These are phyloP conservation scores for Pyrenophora seminiperda DNA, from an alignment of 2,329 filamentous ascomycete genomes.

Conservation along the genomic window DNA sequence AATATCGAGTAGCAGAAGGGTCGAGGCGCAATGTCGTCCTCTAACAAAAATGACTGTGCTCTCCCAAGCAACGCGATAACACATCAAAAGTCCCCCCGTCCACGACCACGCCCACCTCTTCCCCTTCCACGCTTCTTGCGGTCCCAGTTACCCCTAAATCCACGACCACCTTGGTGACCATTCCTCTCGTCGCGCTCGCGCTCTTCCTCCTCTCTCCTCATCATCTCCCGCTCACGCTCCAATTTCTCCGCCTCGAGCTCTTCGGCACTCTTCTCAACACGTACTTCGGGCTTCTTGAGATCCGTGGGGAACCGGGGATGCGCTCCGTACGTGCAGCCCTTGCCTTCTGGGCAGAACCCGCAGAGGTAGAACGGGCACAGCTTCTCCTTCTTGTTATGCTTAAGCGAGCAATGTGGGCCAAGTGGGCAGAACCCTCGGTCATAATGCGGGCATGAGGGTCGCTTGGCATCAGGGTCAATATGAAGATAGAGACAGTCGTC, in stretches of 20 bases:
- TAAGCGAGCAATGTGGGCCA: constrained; percentile 83
- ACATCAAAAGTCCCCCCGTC: constrained; percentile 25
- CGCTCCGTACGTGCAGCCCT: constrained; percentile 75
- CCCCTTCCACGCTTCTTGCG: constrained; percentile 41
- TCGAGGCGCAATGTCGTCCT: neutral
- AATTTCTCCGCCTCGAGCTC: constrained; percentile 66
- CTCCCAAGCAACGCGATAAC: neutral
- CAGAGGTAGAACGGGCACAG: constrained; percentile 86
- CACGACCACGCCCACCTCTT: constrained; percentile 29
- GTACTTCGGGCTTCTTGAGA: constrained; percentile 62
- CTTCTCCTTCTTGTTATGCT: constrained; percentile 76
- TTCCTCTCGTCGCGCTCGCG: constrained; percentile 46
- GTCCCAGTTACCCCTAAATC: constrained; percentile 43
- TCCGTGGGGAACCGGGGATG: constrained; percentile 83
- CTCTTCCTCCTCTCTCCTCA: constrained; percentile 49
- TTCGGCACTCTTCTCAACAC: constrained; percentile 73
- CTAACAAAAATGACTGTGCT: neutral
- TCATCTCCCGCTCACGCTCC: constrained; percentile 56
- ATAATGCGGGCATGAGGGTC: constrained; percentile 72
- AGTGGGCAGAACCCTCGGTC: constrained; percentile 93
- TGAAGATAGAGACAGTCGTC: constrained; percentile 96
- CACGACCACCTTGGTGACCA: constrained; percentile 37
- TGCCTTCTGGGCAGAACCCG: constrained; percentile 90
- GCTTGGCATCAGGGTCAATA: constrained; percentile 79
- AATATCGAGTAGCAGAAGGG: too few species aligned